phyloP scores from a whole-genome alignment of 768 basidiomycete genomes.

The Antrodiella citrinella region DNA sequence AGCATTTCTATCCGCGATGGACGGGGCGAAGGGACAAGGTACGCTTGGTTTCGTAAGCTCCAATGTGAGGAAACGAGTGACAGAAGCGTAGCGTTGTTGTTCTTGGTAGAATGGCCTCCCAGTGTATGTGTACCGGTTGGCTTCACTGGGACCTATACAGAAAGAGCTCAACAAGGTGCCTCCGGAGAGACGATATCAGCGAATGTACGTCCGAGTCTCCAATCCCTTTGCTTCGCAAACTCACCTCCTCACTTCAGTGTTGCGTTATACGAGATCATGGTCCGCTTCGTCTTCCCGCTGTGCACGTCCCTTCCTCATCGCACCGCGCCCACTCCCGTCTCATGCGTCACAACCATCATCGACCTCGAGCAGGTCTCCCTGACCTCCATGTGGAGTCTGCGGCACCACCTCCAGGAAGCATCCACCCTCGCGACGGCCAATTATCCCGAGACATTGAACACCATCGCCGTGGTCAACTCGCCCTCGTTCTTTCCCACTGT shows the following conservation, averaged over 20 bases:
- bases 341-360: constrained; percentile 59
- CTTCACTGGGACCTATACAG: constrained; percentile 46
- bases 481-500: constrained; percentile 78
- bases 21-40: constrained; percentile 75
- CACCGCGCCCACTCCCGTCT: constrained; percentile 43
- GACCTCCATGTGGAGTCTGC: constrained; percentile 58
- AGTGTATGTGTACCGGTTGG: constrained; percentile 68
- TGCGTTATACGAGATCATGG: constrained; percentile 60
- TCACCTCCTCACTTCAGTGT: constrained; percentile 32
- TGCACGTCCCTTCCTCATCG: constrained; percentile 54
- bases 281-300: constrained; percentile 53
- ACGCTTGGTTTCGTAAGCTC: no score
- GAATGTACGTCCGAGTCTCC: constrained; percentile 48
- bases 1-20: constrained; percentile 72
- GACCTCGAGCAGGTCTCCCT: constrained; percentile 62
- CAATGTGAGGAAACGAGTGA: not conserved
- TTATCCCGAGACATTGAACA: constrained; percentile 71
- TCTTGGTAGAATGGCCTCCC: constrained; percentile 52
- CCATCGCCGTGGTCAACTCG: constrained; percentile 66
- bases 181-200: constrained; percentile 49
- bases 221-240: not conserved
- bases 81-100: not conserved
- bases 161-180: constrained; percentile 53
- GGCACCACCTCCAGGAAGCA: constrained; percentile 68
- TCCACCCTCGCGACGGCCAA: constrained; percentile 68